phyloP scores from a whole-genome alignment of 768 basidiomycete species.

The Termitomyces sp. region DNA sequence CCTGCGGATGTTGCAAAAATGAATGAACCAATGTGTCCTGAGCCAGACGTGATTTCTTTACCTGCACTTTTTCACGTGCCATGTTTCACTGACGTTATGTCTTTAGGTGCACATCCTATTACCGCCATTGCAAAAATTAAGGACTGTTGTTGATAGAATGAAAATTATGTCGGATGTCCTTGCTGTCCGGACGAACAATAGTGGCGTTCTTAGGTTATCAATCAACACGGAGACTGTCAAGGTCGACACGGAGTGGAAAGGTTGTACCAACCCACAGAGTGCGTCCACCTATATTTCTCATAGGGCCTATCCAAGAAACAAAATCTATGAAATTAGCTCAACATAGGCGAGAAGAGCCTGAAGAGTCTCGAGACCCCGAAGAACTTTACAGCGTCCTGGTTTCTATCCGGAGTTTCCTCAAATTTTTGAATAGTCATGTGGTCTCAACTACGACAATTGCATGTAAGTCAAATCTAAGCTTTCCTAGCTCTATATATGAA shows the following conservation, averaged over 20 bases:
- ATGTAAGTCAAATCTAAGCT: slow-evolving; percentile 44
- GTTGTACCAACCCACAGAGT: slow-evolving; percentile 66
- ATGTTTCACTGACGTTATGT: neutral
- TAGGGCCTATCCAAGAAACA: neutral
- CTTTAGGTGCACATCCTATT: slow-evolving; percentile 72
- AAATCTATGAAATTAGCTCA: slow-evolving; percentile 2
- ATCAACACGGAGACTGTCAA: slow-evolving; percentile 72
- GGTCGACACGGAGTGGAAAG: slow-evolving; percentile 77
- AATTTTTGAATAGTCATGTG: slow-evolving; percentile 77
- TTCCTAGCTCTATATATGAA: neutral
- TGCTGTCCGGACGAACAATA: slow-evolving; percentile 64
- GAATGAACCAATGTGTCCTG: slow-evolving; percentile 80
- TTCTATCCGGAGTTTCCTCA: slow-evolving; percentile 71
- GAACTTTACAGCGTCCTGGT: slow-evolving; percentile 64
- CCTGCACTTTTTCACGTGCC: neutral
- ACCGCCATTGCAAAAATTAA: slow-evolving; percentile 33
- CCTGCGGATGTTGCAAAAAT: slow-evolving; percentile 70
- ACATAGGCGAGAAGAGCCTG: slow-evolving; percentile 29
- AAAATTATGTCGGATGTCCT: slow-evolving; percentile 68
- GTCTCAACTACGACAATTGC: slow-evolving; percentile 85
- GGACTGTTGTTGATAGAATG: slow-evolving; percentile 48
- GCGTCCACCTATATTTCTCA: slow-evolving; percentile 16
- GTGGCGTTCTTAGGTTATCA: slow-evolving; percentile 48
- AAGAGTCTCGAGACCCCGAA: slow-evolving; percentile 48
- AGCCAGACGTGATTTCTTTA: slow-evolving; percentile 64